Conservation (phyloP, 176 grass and related monocot genomes). For the Elymus sibiricus region DNA sequence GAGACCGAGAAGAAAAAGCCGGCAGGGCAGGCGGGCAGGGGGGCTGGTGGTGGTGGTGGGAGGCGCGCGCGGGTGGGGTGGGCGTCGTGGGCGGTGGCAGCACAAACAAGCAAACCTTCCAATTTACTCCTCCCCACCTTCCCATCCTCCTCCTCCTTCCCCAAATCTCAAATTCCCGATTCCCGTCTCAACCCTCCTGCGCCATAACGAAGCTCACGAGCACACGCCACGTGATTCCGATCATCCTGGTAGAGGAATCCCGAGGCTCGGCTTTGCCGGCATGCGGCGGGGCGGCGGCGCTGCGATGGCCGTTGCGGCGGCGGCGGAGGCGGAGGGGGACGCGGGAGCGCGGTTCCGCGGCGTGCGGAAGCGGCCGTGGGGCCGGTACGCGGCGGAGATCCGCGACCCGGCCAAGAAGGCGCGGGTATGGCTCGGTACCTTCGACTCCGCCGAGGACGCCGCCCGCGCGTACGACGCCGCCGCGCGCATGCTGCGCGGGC, state of each 20-base stretch:
- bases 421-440: conserved; percentile 75
- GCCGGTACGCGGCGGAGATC: conserved; percentile 81
- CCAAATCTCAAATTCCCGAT: background rate
- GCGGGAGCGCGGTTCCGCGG: conserved; percentile 57
- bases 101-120: conserved; percentile 42
- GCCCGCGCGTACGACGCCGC: conserved; percentile 69
- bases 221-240: background rate
- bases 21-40: background rate
- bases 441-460: conserved; percentile 72
- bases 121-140: conserved; percentile 40
- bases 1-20: background rate
- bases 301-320: background rate
- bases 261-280: background rate
- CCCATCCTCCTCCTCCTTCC: background rate
- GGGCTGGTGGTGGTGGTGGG: conserved; percentile 12
- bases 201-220: background rate
- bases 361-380: conserved; percentile 78
- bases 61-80: background rate
- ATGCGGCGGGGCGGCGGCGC: conserved; percentile 40
- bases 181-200: background rate
- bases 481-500: conserved; percentile 48
- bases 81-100: conserved; percentile 44
- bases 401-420: conserved; percentile 67
- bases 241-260: background rate
- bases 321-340: background rate